Base-by-base conservation (phyloP, 2,329 filamentous ascomycete genomes). In the Drechmeria coniospora region DNA sequence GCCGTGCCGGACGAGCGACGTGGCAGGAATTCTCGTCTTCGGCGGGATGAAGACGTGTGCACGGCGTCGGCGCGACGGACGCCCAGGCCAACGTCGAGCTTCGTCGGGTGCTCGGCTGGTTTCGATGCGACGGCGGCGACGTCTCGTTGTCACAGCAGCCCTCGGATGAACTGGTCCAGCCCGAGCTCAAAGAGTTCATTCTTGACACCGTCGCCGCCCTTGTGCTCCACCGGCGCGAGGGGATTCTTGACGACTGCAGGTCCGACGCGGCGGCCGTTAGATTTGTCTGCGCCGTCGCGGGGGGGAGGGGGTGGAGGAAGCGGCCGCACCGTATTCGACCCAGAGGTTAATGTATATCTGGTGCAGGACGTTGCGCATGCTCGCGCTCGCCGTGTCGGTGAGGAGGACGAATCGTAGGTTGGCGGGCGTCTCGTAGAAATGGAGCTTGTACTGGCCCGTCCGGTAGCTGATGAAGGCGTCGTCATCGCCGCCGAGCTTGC, bases 341-440 rank as follows among this genome's bases (percentile, higher is more conserved):
- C 90, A 98, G 15, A 95, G 69, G 51, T 92, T 95, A 32, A 94
- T 92, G 54, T 94, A 98, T 36, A 98, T 94, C 65, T 98, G 90
- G 51, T 98, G 86, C 45, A 98, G 58, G 14, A 92, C 87, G 43
- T 92, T 83, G 24, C 86, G 73, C 73, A 98, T 87, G 54, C 84
- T 94, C 40, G 79, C 70, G 32, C 82, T 80, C 40, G 74, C 79
- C 21, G 80, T 81, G 56, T 95, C 90, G 15, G 90, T 95, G 47
- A 95, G 65, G 76, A 98, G 82, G 48, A 94, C 84, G 49, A 95
- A 92, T 49, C 93, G 92, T 54, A 92, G 75, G 51, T 82, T 92
- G 28, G 84, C 90, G 1, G 86, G 84, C 9, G 90, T 95, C 63
- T 98, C 90, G 65, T 94, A 98, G 63, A 92, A 98, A 59, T 98